Evolutionary conservation across 2,329 filamentous ascomycete species (phyloP).

Genomic region (Calycina herbarum): DNA sequence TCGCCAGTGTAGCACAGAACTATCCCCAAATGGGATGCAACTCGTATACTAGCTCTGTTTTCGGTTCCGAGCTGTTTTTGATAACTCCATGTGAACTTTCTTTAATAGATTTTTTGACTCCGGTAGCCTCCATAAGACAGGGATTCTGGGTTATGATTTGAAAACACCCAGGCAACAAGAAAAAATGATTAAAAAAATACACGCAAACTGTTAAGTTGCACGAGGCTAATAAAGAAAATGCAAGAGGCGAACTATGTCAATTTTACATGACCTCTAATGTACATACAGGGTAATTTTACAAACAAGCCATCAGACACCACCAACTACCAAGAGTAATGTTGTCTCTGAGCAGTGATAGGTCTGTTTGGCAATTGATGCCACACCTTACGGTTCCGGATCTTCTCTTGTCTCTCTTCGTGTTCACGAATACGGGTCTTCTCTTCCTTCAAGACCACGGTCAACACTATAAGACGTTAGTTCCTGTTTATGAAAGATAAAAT

Average conservation of each 20-base stretch:
- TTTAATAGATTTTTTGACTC: too few species aligned
- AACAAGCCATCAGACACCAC: conserved; percentile 9
- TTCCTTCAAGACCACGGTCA: conserved; percentile 86
- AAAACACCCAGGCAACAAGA: too few species aligned
- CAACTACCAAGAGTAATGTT: conserved; percentile 85
- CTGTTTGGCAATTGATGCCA: conserved; percentile 90
- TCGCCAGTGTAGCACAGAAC: too few species aligned
- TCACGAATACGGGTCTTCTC: conserved; percentile 85
- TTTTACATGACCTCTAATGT: conserved; percentile 4
- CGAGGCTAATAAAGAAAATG: not conserved
- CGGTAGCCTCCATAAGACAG: too few species aligned
- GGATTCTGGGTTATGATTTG: too few species aligned
- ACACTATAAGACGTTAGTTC: conserved; percentile 49
- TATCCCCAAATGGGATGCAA: too few species aligned
- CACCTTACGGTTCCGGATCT: conserved; percentile 71
- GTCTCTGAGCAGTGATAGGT: conserved; percentile 78
- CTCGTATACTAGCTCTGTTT: too few species aligned
- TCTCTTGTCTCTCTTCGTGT: conserved; percentile 74
- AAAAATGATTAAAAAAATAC: not conserved
- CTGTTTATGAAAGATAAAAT: not conserved
- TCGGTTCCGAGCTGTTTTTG: too few species aligned
- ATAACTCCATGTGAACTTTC: too few species aligned
- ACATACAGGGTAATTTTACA: conserved; percentile 1
- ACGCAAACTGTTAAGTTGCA: not conserved
- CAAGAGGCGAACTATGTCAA: conserved; percentile 3